A percentile compares a stretch with the other conserved stretches of the same genome.
Conservation (phyloP, 352 stramenopile genomes). For the Globisporangium perplexum region DNA sequence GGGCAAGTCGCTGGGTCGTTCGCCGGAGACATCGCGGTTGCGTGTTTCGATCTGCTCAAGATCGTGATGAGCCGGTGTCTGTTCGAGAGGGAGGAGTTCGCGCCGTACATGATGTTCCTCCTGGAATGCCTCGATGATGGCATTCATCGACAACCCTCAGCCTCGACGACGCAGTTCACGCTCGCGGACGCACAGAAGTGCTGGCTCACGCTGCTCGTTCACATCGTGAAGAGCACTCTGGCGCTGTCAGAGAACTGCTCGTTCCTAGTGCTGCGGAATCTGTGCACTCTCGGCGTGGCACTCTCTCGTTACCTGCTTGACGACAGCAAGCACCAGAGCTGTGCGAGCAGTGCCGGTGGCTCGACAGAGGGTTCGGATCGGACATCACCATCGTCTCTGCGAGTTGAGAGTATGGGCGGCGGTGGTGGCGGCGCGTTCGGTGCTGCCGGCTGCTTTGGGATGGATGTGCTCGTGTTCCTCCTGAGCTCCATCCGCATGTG, state of each 20-base stretch:
- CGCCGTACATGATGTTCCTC: constrained; percentile 51
- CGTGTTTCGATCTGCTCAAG: constrained; percentile 40
- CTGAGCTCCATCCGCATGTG: constrained; percentile 38
- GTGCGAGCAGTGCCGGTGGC: not conserved
- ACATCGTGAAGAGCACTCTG: constrained; percentile 40
- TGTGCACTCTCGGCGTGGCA: constrained; percentile 43
- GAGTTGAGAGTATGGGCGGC: constrained; percentile 7
- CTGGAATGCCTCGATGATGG: constrained; percentile 48
- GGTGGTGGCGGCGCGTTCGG: not conserved
- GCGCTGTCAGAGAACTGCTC: constrained; percentile 37
- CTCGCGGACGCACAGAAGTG: constrained; percentile 35
- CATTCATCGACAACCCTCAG: constrained; percentile 3
- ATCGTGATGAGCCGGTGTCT: constrained; percentile 33
- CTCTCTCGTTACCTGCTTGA: constrained; percentile 51
- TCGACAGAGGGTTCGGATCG: not conserved
- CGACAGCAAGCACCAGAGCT: constrained; percentile 37
- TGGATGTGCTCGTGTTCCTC: constrained; percentile 43
- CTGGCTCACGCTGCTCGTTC: constrained; percentile 57
- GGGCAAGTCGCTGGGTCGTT: constrained; percentile 6
- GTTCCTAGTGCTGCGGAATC: constrained; percentile 46
- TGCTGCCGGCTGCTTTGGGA: constrained; percentile 42
- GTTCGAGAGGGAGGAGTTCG: constrained; percentile 53
- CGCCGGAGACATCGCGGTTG: constrained; percentile 11
- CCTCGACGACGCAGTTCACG: not conserved
- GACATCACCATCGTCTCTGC: not conserved